These are phyloP conservation scores for Xylaria sp. DNA, from an alignment of 2,329 filamentous ascomycete genomes.

Conservation along the genomic window DNA sequence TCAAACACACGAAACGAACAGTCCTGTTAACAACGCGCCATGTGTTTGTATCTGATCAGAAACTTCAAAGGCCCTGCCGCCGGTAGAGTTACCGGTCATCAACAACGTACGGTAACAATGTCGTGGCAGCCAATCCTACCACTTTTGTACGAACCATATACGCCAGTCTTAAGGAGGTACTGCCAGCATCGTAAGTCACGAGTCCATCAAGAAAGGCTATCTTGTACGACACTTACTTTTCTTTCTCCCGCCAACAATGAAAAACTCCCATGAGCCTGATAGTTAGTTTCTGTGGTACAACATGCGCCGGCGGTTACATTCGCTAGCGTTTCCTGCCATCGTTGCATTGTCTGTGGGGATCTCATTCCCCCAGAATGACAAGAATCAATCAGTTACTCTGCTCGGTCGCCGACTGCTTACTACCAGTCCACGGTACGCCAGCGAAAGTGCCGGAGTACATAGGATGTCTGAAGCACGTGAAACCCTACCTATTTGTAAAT, in stretches of 20 bases:
- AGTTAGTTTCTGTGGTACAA: slow-evolving; percentile 41
- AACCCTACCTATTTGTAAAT: slow-evolving; percentile 10
- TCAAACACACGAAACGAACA: slow-evolving; percentile 10
- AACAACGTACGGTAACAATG: slow-evolving; percentile 31
- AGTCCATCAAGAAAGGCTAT: background rate
- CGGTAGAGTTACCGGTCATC: slow-evolving; percentile 14
- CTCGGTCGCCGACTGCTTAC: slow-evolving; percentile 30
- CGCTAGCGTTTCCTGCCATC: slow-evolving; percentile 45
- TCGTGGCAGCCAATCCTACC: slow-evolving; percentile 34
- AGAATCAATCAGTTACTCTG: slow-evolving; percentile 18
- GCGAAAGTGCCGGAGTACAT: slow-evolving; percentile 8
- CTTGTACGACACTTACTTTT: slow-evolving; percentile 19
- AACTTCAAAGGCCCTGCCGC: background rate
- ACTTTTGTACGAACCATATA: slow-evolving; percentile 13
- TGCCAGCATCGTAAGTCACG: slow-evolving; percentile 6
- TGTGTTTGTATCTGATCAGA: slow-evolving; percentile 2
- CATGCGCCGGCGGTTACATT: slow-evolving; percentile 43
- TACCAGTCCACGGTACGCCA: slow-evolving; percentile 14
- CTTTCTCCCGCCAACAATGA: slow-evolving; percentile 8
- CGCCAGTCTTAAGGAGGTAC: slow-evolving; percentile 18
- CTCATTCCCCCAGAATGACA: slow-evolving; percentile 18
- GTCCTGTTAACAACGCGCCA: slow-evolving; percentile 4
- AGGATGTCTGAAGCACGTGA: slow-evolving; percentile 18
- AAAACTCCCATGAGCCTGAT: slow-evolving; percentile 39
- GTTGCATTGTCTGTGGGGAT: slow-evolving; percentile 42